A percentile compares a stretch with the other conserved stretches of the same genome.
These are phyloP conservation scores for Persicaria tinctoria DNA, from an alignment of 148 eudicot genomes.

Conservation along the genomic window DNA sequence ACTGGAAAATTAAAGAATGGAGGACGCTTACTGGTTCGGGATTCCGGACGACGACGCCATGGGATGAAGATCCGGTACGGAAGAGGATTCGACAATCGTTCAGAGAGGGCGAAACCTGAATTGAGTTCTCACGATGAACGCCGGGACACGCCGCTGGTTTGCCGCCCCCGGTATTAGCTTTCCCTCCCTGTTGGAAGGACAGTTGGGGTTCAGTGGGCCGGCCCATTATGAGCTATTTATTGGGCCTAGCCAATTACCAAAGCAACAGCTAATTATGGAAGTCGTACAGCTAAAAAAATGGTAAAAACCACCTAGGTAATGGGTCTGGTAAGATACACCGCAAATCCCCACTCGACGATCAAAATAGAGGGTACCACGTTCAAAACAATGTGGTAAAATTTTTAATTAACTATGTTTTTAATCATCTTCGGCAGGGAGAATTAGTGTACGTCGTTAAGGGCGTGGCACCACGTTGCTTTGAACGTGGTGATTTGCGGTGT, in stretches of 20 bases:
- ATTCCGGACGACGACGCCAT: constrained; percentile 44
- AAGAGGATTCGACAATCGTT: constrained; percentile 6
- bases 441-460: no score
- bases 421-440: no score
- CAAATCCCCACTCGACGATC: no score
- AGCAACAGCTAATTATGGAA: not conserved
- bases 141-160: constrained; percentile 7
- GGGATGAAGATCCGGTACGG: constrained; percentile 12
- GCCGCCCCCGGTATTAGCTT: constrained; percentile 12
- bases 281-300: not conserved
- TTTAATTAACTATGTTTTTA: no score
- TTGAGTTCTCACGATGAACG: not conserved
- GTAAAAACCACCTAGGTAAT: not conserved
- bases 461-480: no score
- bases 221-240: not conserved
- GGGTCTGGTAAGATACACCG: not conserved
- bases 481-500: no score
- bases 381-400: no score
- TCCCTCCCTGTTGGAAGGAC: not conserved
- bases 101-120: not conserved
- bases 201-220: not conserved
- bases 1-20: constrained; percentile 4
- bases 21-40: constrained; percentile 31
- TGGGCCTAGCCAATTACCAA: not conserved
- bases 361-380: no score